These are phyloP conservation scores for Cordia subcordata DNA, from an alignment of 257 asterid genomes.

Conservation along the genomic window DNA sequence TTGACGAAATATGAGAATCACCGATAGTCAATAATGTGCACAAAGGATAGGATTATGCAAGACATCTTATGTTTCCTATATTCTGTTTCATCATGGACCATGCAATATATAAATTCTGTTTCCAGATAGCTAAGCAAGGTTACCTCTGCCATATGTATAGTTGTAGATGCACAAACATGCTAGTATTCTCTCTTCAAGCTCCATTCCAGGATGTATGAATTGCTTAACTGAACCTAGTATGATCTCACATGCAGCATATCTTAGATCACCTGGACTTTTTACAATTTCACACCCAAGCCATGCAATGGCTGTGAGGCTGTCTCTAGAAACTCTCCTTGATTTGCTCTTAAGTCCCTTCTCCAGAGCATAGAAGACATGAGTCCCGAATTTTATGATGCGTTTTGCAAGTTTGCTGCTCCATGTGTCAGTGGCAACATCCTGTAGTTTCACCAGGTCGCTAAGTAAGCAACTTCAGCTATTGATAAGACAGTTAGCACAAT, in stretches of 20 bases:
- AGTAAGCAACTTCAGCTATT: constrained; percentile 9
- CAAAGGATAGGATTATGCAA: background rate
- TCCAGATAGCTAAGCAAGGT: background rate
- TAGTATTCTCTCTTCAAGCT: constrained; percentile 84
- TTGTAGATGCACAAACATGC: constrained; percentile 84
- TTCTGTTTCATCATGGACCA: background rate
- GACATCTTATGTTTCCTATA: background rate
- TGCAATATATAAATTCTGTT: background rate
- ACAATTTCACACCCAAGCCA: constrained; percentile 85
- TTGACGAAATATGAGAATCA: background rate
- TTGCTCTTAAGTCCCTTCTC: constrained; percentile 70
- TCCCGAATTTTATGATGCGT: constrained; percentile 44
- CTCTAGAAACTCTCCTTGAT: constrained; percentile 58
- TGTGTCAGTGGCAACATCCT: constrained; percentile 63
- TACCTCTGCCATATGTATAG: constrained; percentile 85
- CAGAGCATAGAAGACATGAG: constrained; percentile 53
- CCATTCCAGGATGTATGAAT: constrained; percentile 80
- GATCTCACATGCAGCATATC: constrained; percentile 71
- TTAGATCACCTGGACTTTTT: constrained; percentile 60
- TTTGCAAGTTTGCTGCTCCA: constrained; percentile 76
- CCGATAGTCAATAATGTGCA: background rate
- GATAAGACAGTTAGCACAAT: no score
- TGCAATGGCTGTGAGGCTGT: constrained; percentile 58
- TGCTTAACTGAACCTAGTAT: constrained; percentile 56
- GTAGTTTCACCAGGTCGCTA: constrained; percentile 8